Evolutionary conservation across 805 yeast species (phyloP), one percentile per base, ranked within the genome.

Genomic region (Saccharomycopsis sp.): DNA sequence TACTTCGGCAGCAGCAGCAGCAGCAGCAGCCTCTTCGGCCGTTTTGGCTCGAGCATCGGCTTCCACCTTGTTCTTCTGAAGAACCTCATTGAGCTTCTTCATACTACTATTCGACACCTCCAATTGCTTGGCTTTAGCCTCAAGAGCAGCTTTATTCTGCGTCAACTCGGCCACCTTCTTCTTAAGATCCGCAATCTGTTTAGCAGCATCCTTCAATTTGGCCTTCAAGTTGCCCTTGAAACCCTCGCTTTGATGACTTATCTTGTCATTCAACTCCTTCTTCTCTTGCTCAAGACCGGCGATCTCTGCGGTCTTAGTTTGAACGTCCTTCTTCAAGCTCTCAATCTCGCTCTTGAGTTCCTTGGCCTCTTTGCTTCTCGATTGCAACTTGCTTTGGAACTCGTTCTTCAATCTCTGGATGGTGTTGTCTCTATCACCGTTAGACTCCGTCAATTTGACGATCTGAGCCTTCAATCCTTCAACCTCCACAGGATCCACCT

Each of bases 401-500:
- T 70, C 70, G 19, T 56, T n/a, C 68, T 64, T 50, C 56, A 65
- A 56, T 64, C 64, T 68, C 3, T 53, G 60, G 14, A 54, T 62
- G 44, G 62, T 60, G 51, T 63, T 69, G 50, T 64, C 68, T 3
- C 64, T 52, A 8, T 50, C 53, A 56, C 60, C 53, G 38, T 63
- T 51, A 47, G 68, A 67, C 50, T 69, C 57, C 29, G 58, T 62
- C 59, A 71, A 59, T 22, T 61, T 62, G 20, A 62, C 68, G 24
- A 70, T 66, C 56, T 72, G 66, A 9, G 63, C 69, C 63, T 73
- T 72, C 58, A 77, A 64, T 14, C 65, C 66, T n/a, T 70, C 69
- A 58, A 74, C 69, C 60, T 78, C 81, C 3, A 67, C 74, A 3
- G 83, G 81, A 66, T 78, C 82, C 56, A 78, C 68, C 17, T 78